Conservation (phyloP, 805 yeast species). For the Yarrowia keelungensis region DNA sequence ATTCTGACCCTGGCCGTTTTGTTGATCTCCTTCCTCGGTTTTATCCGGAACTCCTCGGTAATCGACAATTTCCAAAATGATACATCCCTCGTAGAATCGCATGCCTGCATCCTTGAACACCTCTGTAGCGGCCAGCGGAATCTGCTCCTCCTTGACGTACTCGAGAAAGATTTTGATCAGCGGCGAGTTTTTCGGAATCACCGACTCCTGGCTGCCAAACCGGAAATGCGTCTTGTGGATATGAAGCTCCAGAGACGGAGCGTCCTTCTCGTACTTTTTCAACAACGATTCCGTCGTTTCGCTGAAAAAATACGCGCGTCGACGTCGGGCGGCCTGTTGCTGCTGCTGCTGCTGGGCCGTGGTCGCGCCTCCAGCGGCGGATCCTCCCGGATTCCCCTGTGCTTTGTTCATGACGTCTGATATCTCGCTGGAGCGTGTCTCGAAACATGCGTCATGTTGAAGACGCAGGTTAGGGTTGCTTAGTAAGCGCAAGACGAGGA, state of each 20-base stretch:
- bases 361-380: neutral
- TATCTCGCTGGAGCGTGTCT: constrained; percentile 11
- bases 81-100: constrained; percentile 85
- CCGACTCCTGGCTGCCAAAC: constrained; percentile 88
- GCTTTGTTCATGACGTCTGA: constrained; percentile 33
- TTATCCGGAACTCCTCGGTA: constrained; percentile 57
- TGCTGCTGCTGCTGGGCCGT: constrained; percentile 30
- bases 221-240: constrained; percentile 90
- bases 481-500: neutral
- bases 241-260: constrained; percentile 86
- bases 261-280: constrained; percentile 74
- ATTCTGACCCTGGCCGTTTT: neutral
- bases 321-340: constrained; percentile 31
- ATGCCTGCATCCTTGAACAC: constrained; percentile 86
- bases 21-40: constrained; percentile 4
- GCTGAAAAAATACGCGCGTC: constrained; percentile 49
- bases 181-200: constrained; percentile 80
- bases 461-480: constrained; percentile 11
- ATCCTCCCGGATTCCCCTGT: constrained; percentile 31
- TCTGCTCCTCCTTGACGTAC: constrained; percentile 78
- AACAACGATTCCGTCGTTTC: constrained; percentile 76
- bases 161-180: constrained; percentile 76
- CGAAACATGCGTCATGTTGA: constrained; percentile 24
- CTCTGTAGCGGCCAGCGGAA: constrained; percentile 89
- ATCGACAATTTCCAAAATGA: constrained; percentile 85